These are phyloP conservation scores for Dysphania ambrosioides DNA, from an alignment of 148 eudicot genomes.

Conservation along the genomic window DNA sequence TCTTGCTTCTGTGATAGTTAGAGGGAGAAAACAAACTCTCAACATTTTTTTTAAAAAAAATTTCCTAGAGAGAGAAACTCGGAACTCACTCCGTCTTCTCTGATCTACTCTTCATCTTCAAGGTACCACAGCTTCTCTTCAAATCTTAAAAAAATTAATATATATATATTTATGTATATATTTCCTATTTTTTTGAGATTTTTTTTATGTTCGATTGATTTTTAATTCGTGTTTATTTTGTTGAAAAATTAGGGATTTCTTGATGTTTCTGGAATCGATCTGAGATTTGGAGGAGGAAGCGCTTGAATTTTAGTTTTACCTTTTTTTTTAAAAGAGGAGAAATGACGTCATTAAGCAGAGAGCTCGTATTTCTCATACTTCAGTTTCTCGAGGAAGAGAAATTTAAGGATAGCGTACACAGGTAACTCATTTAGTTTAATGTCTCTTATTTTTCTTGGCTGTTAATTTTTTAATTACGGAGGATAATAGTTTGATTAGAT, in stretches of 20 bases:
- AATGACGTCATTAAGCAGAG: conserved; percentile 89
- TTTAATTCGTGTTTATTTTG: not conserved
- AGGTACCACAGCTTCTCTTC: no score
- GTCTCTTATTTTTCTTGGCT: not conserved
- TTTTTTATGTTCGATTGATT: conserved; percentile 5
- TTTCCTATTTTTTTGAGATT: not conserved
- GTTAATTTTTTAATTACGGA: not conserved
- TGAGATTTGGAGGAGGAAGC: conserved; percentile 24
- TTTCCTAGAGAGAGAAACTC: conserved; percentile 24
- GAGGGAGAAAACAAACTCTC: conserved; percentile 36
- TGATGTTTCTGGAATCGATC: conserved; percentile 26
- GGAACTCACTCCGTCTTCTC: no score
- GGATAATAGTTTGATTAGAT: conserved; percentile 1
- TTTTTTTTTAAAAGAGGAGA: conserved; percentile 1
- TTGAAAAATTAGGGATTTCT: conserved; percentile 31
- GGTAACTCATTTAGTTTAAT: conserved; percentile 33
- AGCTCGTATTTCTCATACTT: conserved; percentile 81
- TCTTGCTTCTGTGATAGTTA: conserved; percentile 32
- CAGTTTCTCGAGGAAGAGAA: conserved; percentile 98
- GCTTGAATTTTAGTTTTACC: not conserved
- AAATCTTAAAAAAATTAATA: no score
- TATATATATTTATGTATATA: not conserved
- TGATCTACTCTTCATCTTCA: conserved; percentile 36
- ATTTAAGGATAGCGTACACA: conserved; percentile 81
- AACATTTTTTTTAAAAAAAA: no score